Base-by-base conservation (phyloP, 257 asterid genomes). In the Nicotiana attenuata region DNA sequence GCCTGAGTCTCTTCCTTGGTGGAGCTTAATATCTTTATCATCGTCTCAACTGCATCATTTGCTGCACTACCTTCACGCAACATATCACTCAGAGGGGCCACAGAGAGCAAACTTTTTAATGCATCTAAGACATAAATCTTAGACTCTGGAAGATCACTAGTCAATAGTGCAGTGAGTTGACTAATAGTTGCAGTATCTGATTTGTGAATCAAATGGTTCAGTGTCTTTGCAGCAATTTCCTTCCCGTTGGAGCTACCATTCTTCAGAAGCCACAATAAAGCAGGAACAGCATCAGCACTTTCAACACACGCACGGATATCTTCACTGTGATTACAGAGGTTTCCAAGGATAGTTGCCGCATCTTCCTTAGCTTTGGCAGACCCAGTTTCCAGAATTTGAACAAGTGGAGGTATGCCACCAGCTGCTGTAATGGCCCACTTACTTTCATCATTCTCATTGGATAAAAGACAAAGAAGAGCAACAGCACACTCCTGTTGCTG, bases 361-460 rank as follows among this genome's bases (percentile, higher is more conserved):
- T 96, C 99, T 89, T 96, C 99, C 88, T 96, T 96, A 38, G 99
- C 99, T 90, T 89, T 96, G 31, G 92, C 95, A 82, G 98, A 93
- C 31, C 99, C 99, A 2, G 98, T 96, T 86, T 96, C 99, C 26
- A 96, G 87, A 82, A 96, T 96, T 84, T 96, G 99, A 78, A 96
- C 99, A 83, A 96, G 98, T 24, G 99, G 99, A 26, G 99, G 99
- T 69, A 96, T 94, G 78, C 99, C 99, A 81, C 99, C 99, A 81
- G 99, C 99, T 63, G 99, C 99, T 19, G 99, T 94, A 81, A 96
- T 96, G 78, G 99, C 99, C 99, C 98, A 96, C 91, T 94, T 96
- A 86, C 99, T 96, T 81, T 96, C 99, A 85, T 96, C 98, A 68
- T 93, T 96, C 85, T 93, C 99, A 82, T 92, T 89, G 22, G 99